Percentiles rank a stretch among this genome's conserved stretches.
Evolutionary conservation across 495 filamentous ascomycete genomes (phyloP).

Genomic region (Penicillium dipodomyicola): DNA sequence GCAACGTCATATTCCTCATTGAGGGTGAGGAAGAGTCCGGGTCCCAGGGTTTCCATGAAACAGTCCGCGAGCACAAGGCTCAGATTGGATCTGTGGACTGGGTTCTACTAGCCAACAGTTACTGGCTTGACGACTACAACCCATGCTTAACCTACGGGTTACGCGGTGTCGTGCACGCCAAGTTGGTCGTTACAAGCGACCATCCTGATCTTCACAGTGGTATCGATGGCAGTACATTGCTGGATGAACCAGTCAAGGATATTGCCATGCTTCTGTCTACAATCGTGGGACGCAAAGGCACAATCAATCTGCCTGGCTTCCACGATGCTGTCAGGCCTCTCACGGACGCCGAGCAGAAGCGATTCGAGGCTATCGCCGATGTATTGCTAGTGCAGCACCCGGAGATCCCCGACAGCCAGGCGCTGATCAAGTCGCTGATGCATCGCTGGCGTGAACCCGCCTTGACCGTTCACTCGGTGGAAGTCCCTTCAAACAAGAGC

Average conservation of each 20-base stretch:
- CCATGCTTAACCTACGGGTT: conserved; percentile 95
- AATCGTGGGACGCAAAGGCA: conserved; percentile 63
- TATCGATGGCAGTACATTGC: conserved; percentile 84
- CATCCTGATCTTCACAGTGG: conserved; percentile 92
- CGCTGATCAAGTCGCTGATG: conserved; percentile 76
- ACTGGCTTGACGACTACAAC: conserved; percentile 95
- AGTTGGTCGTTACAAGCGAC: conserved; percentile 76
- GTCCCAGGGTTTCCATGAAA: conserved; percentile 80
- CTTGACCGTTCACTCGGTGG: conserved; percentile 87
- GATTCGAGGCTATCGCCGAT: conserved; percentile 79
- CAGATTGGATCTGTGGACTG: conserved; percentile 88
- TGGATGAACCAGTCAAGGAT: conserved; percentile 89
- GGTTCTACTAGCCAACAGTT: conserved; percentile 92
- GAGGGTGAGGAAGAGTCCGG: conserved; percentile 97
- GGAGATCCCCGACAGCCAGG: conserved; percentile 61
- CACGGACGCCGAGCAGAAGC: conserved; percentile 69
- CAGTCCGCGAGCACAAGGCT: conserved; percentile 72
- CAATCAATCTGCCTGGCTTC: conserved; percentile 69
- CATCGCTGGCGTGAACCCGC: conserved; percentile 95
- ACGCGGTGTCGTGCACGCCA: conserved; percentile 92
- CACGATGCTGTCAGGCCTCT: conserved; percentile 77
- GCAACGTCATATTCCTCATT: conserved; percentile 88
- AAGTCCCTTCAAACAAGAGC: conserved; percentile 57
- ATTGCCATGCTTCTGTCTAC: conserved; percentile 76
- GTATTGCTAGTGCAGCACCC: conserved; percentile 71